phyloP scores from a whole-genome alignment of 371 early-diverging fungal species.

The Thermomucor indicae-seudaticae region DNA sequence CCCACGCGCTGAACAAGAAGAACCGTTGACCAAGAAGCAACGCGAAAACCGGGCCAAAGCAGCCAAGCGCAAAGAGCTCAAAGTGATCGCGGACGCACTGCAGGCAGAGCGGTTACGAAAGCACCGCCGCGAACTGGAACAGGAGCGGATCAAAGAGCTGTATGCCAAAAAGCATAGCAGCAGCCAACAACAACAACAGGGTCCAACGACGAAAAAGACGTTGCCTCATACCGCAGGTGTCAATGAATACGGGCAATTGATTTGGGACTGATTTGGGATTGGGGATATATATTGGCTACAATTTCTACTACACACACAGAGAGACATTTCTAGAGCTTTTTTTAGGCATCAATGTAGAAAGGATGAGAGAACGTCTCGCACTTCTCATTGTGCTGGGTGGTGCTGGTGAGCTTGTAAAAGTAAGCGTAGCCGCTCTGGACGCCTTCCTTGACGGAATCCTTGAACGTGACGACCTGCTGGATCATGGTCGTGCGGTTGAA shows the following conservation, averaged over 20 bases:
- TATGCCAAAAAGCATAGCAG: conserved; percentile 38
- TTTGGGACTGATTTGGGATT: conserved; percentile 34
- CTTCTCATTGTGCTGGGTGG: conserved; percentile 36
- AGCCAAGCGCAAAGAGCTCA: conserved; percentile 40
- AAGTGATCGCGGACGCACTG: conserved; percentile 28
- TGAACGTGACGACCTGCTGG: conserved; percentile 31
- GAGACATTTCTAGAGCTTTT: too few species aligned
- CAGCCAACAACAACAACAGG: conserved; percentile 15
- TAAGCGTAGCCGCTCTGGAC: conserved; percentile 26
- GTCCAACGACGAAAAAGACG: conserved; percentile 20
- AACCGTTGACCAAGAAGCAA: conserved; percentile 49
- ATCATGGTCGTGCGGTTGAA: conserved; percentile 27
- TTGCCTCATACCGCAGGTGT: conserved; percentile 5
- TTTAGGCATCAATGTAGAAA: conserved; percentile 34
- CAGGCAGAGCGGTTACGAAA: conserved; percentile 47
- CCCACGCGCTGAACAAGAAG: conserved; percentile 1
- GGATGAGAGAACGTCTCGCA: conserved; percentile 46
- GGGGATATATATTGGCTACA: too few species aligned
- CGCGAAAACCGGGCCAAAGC: conserved; percentile 44
- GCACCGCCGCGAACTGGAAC: conserved; percentile 44
- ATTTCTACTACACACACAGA: too few species aligned
- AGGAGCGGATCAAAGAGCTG: conserved; percentile 29
- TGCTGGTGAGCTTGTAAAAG: conserved; percentile 37
- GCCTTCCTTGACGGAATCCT: conserved; percentile 32
- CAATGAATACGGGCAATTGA: conserved; percentile 38